phyloP scores from a whole-genome alignment of 31 red algal species.

The Pterothamnion heteromorphum region DNA sequence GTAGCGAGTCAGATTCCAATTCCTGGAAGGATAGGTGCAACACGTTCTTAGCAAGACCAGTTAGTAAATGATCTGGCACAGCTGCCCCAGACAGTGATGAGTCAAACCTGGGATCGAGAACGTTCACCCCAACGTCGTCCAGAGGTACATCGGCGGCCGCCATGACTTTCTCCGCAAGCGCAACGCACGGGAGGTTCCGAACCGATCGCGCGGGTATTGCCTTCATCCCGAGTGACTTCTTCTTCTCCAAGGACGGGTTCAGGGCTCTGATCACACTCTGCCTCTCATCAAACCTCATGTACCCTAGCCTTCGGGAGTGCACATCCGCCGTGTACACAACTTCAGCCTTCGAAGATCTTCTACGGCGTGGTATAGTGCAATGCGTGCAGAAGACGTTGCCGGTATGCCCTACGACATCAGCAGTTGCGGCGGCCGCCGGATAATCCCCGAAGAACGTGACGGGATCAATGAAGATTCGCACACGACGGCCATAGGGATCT shows the following conservation, averaged over 20 bases:
- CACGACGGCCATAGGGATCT: not conserved
- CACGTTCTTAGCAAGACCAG: too few species aligned
- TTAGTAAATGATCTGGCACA: too few species aligned
- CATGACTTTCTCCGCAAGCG: too few species aligned
- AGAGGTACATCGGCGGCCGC: too few species aligned
- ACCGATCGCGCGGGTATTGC: too few species aligned
- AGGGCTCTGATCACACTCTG: not conserved
- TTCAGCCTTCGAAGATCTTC: not conserved
- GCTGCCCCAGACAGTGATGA: too few species aligned
- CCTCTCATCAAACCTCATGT: not conserved
- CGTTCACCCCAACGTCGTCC: too few species aligned
- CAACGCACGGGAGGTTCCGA: too few species aligned
- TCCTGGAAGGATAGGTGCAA: too few species aligned
- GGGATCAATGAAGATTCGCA: not conserved
- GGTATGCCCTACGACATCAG: not conserved
- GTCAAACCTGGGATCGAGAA: too few species aligned
- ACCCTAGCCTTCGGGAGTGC: not conserved
- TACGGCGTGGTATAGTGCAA: not conserved
- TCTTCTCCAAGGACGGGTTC: not conserved
- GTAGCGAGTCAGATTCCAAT: too few species aligned
- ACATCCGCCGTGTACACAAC: not conserved
- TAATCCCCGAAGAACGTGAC: not conserved
- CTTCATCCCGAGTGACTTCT: not conserved
- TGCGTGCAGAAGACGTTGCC: not conserved
- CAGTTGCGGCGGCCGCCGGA: not conserved